Evolutionary conservation across 371 early-diverging fungal genomes (phyloP).

Genomic region (Apophysomyces ossiformis): DNA sequence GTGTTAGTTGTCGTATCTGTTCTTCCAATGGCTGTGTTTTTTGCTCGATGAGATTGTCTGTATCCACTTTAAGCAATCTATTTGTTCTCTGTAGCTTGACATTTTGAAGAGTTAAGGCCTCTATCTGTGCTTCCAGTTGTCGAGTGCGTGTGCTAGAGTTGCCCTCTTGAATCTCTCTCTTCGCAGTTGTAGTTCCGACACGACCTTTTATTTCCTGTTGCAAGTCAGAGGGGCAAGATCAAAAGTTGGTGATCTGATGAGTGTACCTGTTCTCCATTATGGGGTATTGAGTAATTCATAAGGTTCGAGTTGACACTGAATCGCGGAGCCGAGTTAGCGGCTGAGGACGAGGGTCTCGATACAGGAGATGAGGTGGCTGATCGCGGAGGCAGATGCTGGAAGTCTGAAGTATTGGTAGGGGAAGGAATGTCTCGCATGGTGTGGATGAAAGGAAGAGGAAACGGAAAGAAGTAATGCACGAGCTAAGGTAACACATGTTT

Average conservation of each 20-base stretch:
- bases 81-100: conserved; percentile 55
- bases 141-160: conserved; percentile 45
- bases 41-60: conserved; percentile 55
- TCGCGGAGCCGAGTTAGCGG: conserved; percentile 22
- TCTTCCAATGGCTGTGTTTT: conserved; percentile 49
- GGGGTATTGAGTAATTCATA: conserved; percentile 60
- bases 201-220: neutral
- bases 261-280: conserved; percentile 27
- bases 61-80: conserved; percentile 53
- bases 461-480: conserved; percentile 2
- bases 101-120: conserved; percentile 50
- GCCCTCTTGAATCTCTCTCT: conserved; percentile 46
- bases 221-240: neutral
- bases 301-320: conserved; percentile 55
- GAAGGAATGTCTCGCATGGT: conserved; percentile 5
- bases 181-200: neutral
- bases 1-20: conserved; percentile 42
- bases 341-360: neutral
- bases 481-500: conserved; percentile 5
- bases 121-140: conserved; percentile 52
- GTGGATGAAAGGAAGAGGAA: conserved; percentile 7
- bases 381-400: neutral
- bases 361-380: neutral
- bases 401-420: conserved; percentile 2
- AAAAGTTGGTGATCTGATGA: neutral